Percentiles rank a stretch among this genome's conserved stretches.
Conservation (phyloP, 257 asterid species). For the Primulina tabacum region DNA sequence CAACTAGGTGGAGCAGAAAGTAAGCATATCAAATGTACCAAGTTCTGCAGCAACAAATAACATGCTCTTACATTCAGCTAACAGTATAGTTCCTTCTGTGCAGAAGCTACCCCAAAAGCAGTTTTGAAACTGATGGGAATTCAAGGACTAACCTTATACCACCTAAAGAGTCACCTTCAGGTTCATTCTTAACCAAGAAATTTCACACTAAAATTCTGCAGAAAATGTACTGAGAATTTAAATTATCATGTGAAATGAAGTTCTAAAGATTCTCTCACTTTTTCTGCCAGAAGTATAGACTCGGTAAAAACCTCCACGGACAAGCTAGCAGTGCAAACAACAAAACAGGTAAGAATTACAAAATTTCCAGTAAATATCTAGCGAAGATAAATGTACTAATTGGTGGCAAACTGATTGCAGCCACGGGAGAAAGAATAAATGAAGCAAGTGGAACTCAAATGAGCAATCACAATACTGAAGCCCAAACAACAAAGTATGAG, state of each 20-base stretch:
- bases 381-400: conserved; percentile 18
- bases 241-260: background rate
- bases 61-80: conserved; percentile 11
- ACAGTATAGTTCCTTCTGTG: conserved; percentile 27
- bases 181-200: conserved; percentile 35
- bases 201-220: background rate
- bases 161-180: conserved; percentile 96
- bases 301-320: conserved; percentile 74
- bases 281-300: conserved; percentile 71
- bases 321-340: conserved; percentile 54
- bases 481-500: conserved; percentile 53
- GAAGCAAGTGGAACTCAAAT: conserved; percentile 38
- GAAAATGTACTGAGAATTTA: background rate
- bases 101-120: conserved; percentile 98
- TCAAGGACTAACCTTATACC: conserved; percentile 84
- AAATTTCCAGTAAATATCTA: background rate
- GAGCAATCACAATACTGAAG: conserved; percentile 40
- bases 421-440: conserved; percentile 49
- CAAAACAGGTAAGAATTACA: conserved; percentile 52
- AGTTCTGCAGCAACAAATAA: conserved; percentile 16
- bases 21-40: conserved; percentile 39
- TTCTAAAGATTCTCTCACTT: conserved; percentile 21
- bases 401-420: conserved; percentile 36
- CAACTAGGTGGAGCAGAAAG: conserved; percentile 96
- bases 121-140: conserved; percentile 95